These are phyloP conservation scores for Odontarrhena argentea DNA, from an alignment of 345 rosid genomes.

Conservation along the genomic window DNA sequence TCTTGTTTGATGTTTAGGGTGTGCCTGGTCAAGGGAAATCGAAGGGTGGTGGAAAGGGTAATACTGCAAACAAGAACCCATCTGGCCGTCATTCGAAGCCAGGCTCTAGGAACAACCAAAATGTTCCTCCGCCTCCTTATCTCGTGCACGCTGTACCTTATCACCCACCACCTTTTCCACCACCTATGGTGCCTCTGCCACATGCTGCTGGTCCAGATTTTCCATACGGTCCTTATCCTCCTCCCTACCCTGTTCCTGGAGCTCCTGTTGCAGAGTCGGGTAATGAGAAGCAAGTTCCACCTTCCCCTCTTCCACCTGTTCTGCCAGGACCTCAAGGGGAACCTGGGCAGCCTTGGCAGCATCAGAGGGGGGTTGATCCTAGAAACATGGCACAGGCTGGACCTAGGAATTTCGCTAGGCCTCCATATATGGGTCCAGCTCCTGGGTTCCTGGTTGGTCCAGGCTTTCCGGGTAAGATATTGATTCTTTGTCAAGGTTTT, in stretches of 20 bases:
- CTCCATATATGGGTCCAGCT: slow-evolving; percentile 63
- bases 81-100: slow-evolving; percentile 62
- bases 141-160: slow-evolving; percentile 54
- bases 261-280: slow-evolving; percentile 62
- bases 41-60: slow-evolving; percentile 57
- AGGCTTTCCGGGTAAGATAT: slow-evolving; percentile 69
- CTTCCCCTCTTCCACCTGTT: slow-evolving; percentile 56
- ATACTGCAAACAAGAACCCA: slow-evolving; percentile 54
- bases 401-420: slow-evolving; percentile 65
- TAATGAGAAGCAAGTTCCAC: slow-evolving; percentile 55
- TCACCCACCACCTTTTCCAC: slow-evolving; percentile 61
- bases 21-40: slow-evolving; percentile 57
- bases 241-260: slow-evolving; percentile 63
- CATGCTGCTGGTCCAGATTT: slow-evolving; percentile 66
- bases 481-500: slow-evolving; percentile 23
- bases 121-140: slow-evolving; percentile 55
- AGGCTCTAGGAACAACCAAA: slow-evolving; percentile 63
- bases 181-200: slow-evolving; percentile 64
- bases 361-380: slow-evolving; percentile 60
- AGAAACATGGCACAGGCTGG: slow-evolving; percentile 68
- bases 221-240: slow-evolving; percentile 52
- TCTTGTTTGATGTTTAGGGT: slow-evolving; percentile 49
- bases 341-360: slow-evolving; percentile 65
- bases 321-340: slow-evolving; percentile 65
- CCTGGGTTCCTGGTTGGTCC: slow-evolving; percentile 82